Base-by-base conservation (phyloP, 176 grass and related monocot genomes). In the Hyparrhenia diplandra region DNA sequence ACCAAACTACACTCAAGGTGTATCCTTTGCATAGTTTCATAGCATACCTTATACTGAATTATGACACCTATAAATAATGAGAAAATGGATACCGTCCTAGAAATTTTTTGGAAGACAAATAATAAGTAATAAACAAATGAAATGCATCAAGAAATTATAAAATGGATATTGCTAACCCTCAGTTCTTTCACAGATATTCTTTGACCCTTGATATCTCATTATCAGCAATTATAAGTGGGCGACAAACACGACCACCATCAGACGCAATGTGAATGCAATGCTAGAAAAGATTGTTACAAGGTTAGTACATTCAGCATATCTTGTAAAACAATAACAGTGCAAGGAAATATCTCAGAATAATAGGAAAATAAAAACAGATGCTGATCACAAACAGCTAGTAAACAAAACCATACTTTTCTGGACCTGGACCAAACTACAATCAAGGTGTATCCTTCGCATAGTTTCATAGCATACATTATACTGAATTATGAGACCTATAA, bases 211-310 rank as follows among this genome's bases (percentile, higher is more conserved):
- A 89, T 55, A 90, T 71, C n/a, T 92, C 92, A 45, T 91, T 89
- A 87, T 98, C 95, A 80, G 95, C 95, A 89, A 98, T 98, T 78
- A 98, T 85, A 81, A 98, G 90, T 81, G 95, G 95, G 12, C 95
- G 92, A 55, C 95, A 98, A 82, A 98, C 95, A 82, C 92, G 95
- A 41, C 95, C 95, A 37, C 95, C 95, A 89, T 98, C 95, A 59
- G 95, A 89, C 11, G 95, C 95, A 73, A 98, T 85, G 69, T 98
- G 91, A 78, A 98, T 83, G 75, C 95, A 98, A 55, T 83, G 88
- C 95, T 98, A 75, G 12, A 66, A 67, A 71, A 74, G 51, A 49
- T 10, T 57, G 32, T 61, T 14, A 61, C 64, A 85, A 59, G 21
- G 41, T 89, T 71, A 89, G 82, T 81, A 77, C 12, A 20, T 65